Conservation (phyloP, 352 stramenopile genomes). For the Thalassiosira delicatula region DNA sequence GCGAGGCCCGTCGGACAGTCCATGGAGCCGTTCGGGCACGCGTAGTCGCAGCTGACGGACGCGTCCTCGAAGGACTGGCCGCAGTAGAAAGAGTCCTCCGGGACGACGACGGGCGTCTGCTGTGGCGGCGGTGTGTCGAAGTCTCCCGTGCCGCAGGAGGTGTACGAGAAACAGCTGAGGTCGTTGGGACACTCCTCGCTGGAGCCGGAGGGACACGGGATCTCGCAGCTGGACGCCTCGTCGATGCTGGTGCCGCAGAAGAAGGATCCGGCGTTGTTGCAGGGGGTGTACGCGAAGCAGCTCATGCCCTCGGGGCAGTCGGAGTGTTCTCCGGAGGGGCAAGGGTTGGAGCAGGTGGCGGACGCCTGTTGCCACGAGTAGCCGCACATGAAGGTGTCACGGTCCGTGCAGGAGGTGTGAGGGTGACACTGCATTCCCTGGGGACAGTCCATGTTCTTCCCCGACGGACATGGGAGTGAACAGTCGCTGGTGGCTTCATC, state of each 20-base stretch:
- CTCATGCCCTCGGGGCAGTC: constrained; percentile 56
- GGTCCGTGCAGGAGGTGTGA: constrained; percentile 33
- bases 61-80: constrained; percentile 58
- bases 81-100: constrained; percentile 64
- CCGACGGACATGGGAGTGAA: constrained; percentile 36
- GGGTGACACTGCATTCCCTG: constrained; percentile 30
- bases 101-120: not conserved
- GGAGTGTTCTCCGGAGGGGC: constrained; percentile 23
- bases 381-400: constrained; percentile 57
- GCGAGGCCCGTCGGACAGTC: constrained; percentile 54
- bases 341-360: constrained; percentile 44
- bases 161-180: constrained; percentile 66
- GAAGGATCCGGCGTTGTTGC: constrained; percentile 58
- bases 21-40: constrained; percentile 33
- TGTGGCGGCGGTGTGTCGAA: not conserved
- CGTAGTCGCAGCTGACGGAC: constrained; percentile 17
- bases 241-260: constrained; percentile 62
- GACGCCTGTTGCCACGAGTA: constrained; percentile 55
- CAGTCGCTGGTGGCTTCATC: constrained; percentile 36
- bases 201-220: constrained; percentile 56
- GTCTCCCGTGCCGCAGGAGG: constrained; percentile 29
- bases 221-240: constrained; percentile 59
- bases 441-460: constrained; percentile 34
- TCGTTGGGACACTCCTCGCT: constrained; percentile 48
- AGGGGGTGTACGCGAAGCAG: constrained; percentile 65